Conservation (phyloP, 73 alveolate genomes). For the Durusdinium trenchii region DNA sequence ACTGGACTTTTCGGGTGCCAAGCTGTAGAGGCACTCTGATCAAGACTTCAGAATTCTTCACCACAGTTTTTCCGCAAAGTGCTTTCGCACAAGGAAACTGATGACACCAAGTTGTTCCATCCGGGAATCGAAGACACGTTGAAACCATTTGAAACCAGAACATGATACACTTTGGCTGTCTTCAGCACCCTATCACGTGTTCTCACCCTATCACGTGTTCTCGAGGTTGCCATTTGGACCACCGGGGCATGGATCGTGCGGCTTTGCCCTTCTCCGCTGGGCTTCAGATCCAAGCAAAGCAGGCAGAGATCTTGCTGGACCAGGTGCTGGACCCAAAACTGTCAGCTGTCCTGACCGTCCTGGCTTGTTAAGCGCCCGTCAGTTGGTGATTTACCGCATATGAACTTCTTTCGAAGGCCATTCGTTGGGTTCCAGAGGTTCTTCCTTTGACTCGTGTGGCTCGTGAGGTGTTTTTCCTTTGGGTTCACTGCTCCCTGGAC, state of each 20-base stretch:
- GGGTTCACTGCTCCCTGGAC: no score
- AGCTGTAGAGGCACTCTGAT: no score
- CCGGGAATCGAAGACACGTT: neutral
- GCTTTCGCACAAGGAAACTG: neutral
- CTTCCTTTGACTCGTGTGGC: no score
- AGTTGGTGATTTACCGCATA: no score
- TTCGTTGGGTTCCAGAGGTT: no score
- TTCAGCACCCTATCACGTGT: neutral
- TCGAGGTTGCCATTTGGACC: slow-evolving; percentile 45
- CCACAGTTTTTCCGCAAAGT: neutral
- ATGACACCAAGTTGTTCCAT: no score
- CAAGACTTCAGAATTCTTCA: neutral
- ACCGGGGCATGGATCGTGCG: slow-evolving; percentile 34
- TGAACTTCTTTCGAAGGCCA: no score
- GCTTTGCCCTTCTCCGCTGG: slow-evolving; percentile 14
- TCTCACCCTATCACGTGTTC: neutral
- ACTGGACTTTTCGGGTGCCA: no score
- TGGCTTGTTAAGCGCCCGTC: neutral
- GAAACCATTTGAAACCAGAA: no score
- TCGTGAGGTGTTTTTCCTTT: no score
- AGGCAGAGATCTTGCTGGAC: slow-evolving; percentile 39
- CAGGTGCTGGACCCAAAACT: neutral
- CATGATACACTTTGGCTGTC: neutral
- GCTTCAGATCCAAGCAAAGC: slow-evolving; percentile 37
- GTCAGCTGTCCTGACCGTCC: neutral